A percentile compares a stretch with the other conserved stretches of the same genome.
Evolutionary conservation across 495 filamentous ascomycete species (phyloP).

Genomic region (Bathelium albidoporum): DNA sequence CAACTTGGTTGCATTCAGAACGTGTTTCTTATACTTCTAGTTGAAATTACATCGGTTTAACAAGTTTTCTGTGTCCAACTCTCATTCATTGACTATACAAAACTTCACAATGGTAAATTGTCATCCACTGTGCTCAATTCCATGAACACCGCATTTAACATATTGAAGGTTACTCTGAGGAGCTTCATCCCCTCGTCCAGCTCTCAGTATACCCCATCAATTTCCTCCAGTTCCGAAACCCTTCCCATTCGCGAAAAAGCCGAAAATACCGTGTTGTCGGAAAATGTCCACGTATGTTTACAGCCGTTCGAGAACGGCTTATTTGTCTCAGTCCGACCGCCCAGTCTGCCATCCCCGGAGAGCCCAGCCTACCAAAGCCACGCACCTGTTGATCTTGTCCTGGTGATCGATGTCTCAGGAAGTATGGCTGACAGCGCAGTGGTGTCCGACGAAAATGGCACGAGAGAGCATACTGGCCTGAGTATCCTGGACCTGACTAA

Average conservation of each 20-base stretch:
- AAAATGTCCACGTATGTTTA: neutral
- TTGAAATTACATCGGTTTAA: neutral
- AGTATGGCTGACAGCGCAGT: constrained; percentile 1
- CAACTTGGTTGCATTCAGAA: neutral
- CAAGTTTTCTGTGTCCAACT: neutral
- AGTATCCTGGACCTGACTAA: constrained; percentile 6
- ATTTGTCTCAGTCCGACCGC: constrained; percentile 2
- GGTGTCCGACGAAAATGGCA: neutral
- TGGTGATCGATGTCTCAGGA: constrained; percentile 9
- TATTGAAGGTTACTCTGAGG: neutral
- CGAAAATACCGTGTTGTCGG: neutral
- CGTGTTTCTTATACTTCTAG: too few relatives aligned
- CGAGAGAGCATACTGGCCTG: constrained; percentile 5
- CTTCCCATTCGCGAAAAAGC: neutral
- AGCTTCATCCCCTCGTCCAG: neutral
- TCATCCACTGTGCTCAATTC: neutral
- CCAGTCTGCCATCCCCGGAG: neutral
- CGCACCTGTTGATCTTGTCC: constrained; percentile 2
- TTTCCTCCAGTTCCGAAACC: neutral
- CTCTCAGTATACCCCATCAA: neutral
- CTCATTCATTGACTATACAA: neutral
- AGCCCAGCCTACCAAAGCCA: neutral
- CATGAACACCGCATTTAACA: neutral
- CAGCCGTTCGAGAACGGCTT: neutral
- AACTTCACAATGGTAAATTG: neutral